Percentiles rank a stretch among this genome's conserved stretches.
Evolutionary conservation across 2,329 filamentous ascomycete genomes (phyloP).

Genomic region (Colletotrichum orbiculare): DNA sequence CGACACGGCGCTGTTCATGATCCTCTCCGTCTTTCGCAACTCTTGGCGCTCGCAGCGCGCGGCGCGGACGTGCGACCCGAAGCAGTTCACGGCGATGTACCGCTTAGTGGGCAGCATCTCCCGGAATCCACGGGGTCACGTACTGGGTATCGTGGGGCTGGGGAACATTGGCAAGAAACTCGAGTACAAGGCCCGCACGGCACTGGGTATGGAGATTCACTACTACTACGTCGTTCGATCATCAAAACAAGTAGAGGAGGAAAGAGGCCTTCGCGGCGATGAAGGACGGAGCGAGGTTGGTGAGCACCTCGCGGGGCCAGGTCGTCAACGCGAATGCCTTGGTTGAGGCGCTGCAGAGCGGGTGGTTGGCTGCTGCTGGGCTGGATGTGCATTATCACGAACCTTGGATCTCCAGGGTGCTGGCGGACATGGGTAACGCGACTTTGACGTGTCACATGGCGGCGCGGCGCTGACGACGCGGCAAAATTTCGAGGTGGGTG

Average conservation of each 20-base stretch:
- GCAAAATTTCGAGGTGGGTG: conserved; percentile 53
- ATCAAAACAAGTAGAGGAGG: conserved; percentile 42
- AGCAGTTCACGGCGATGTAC: conserved; percentile 54
- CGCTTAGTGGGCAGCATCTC: conserved; percentile 57
- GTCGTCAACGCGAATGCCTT: conserved; percentile 64
- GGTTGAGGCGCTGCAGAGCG: conserved; percentile 56
- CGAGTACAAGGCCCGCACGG: conserved; percentile 55
- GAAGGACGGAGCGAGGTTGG: conserved; percentile 58
- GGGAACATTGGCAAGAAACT: conserved; percentile 59
- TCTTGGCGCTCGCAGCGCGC: conserved; percentile 60
- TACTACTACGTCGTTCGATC: conserved; percentile 59
- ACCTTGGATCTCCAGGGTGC: conserved; percentile 54
- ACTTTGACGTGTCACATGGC: conserved; percentile 50
- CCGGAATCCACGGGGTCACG: conserved; percentile 58
- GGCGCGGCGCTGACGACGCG: conserved; percentile 51
- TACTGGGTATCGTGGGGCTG: conserved; percentile 64
- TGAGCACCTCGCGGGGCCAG: conserved; percentile 64
- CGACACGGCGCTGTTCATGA: conserved; percentile 54
- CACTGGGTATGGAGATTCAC: conserved; percentile 64
- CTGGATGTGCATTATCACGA: conserved; percentile 67
- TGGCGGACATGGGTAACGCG: conserved; percentile 53
- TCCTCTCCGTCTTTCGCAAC: conserved; percentile 60
- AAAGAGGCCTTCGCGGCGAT: conserved; percentile 53
- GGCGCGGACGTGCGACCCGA: conserved; percentile 54
- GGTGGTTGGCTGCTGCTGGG: conserved; percentile 57